Evolutionary conservation across 345 rosid genomes (phyloP), one percentile per base, ranked within the genome.

Genomic region (Lenwebbia sp.): DNA sequence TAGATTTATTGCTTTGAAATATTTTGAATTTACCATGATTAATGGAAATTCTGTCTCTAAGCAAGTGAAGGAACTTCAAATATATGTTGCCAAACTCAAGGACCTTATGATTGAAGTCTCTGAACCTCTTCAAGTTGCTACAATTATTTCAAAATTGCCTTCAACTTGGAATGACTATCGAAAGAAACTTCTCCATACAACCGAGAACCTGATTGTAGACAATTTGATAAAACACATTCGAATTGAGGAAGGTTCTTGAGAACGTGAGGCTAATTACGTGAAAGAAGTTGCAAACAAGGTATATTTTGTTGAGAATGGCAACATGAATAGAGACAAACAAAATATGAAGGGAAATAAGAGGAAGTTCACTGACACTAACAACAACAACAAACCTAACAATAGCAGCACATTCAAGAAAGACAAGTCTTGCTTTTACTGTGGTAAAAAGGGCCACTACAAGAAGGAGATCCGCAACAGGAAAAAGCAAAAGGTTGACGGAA

Each of bases 51-150:
- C 17, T 58, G 3, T 58, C 19, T 60, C 37, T 60, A 60, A 60
- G 7, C 19, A 60, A 13, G 17, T 58, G 0, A 15, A 60, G 70
- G 37, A 60, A 60, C 19, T 60, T 60, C 0, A n/a, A 60, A n/a
- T 60, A n/a, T 60, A 60, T n/a, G 37, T 60, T 58, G 33, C 13
- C 33, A 58, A 58, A 58, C 33, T 58, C 7, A n/a, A 2, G 8
- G 7, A 13, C 2, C 0, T 0, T 26, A 26, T 58, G 0, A 58
- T 13, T 58, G 28, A 58, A 58, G 2, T 58, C 5, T 58, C 0
- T 26, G 0, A 26, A n/a, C 33, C 30, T 0, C 17, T 58, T n/a
- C 0, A 0, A 0, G 4, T 58, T 58, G 28, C 0, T 25, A 5
- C 28, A 56, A 56, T 56, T 56, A 56, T 56, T 56, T 56, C 13